These are phyloP conservation scores for Sugiyamaella pinicola DNA, from an alignment of 1,139 yeast genomes.

Conservation along the genomic window DNA sequence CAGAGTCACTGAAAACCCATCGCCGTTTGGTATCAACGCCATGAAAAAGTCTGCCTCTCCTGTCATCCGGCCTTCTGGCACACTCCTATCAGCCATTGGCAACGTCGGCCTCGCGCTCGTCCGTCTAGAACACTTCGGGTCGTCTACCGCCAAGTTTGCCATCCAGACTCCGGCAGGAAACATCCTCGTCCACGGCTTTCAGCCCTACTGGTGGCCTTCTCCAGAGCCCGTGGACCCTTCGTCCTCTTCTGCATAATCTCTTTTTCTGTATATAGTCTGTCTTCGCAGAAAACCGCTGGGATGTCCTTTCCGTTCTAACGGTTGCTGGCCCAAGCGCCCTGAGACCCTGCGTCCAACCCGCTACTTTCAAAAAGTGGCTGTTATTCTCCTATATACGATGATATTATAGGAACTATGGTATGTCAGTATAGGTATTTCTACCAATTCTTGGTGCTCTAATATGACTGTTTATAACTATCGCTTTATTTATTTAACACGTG, in stretches of 20 bases:
- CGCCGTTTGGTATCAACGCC: conserved; percentile 27
- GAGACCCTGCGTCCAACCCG: too few relatives aligned
- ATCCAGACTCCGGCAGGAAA: conserved; percentile 38
- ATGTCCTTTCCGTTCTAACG: too few relatives aligned
- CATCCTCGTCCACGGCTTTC: conserved; percentile 51
- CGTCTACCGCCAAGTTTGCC: conserved; percentile 39
- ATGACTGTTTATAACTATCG: too few relatives aligned
- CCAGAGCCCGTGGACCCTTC: conserved; percentile 23
- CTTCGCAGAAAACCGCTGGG: too few relatives aligned
- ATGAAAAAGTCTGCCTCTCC: conserved; percentile 34
- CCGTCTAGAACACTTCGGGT: conserved; percentile 50
- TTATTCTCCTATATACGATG: too few relatives aligned
- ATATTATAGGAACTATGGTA: too few relatives aligned
- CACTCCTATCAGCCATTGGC: conserved; percentile 57
- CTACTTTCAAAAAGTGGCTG: too few relatives aligned
- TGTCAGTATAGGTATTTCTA: too few relatives aligned
- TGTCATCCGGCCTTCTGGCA: conserved; percentile 48
- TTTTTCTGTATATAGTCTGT: conserved; percentile 2
- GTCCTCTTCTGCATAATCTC: conserved; percentile 1
- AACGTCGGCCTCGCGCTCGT: conserved; percentile 69
- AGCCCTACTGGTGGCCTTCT: conserved; percentile 71
- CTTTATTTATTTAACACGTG: neutral
- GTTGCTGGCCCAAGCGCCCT: too few relatives aligned
- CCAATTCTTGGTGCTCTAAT: neutral
- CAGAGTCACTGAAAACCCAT: conserved; percentile 15